Evolutionary conservation across 495 filamentous ascomycete genomes (phyloP).

Genomic region (Elasticomyces elasticus): DNA sequence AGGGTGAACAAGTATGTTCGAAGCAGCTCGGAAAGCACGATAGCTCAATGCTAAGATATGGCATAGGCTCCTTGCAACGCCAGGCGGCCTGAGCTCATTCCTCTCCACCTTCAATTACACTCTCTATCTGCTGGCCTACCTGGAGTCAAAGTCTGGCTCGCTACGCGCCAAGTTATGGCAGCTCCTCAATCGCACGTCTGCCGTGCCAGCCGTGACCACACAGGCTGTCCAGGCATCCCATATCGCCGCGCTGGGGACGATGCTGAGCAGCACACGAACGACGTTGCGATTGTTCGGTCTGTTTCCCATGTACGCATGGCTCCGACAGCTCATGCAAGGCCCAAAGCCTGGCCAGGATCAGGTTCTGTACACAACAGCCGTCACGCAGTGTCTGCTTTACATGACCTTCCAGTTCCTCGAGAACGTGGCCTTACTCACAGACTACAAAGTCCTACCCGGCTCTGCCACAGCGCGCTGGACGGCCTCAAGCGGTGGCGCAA

Average conservation of each 20-base stretch:
- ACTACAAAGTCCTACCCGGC: conserved; percentile 22
- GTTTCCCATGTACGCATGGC: conserved; percentile 30
- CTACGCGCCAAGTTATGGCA: conserved; percentile 12
- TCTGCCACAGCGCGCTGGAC: conserved; percentile 22
- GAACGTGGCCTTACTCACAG: conserved; percentile 28
- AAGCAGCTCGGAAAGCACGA: neutral
- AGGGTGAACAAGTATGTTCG: conserved; percentile 30
- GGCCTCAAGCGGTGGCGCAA: conserved; percentile 14
- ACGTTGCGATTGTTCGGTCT: conserved; percentile 32
- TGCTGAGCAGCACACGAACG: conserved; percentile 28
- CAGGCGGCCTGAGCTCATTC: conserved; percentile 30
- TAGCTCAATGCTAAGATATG: neutral
- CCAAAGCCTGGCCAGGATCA: conserved; percentile 26
- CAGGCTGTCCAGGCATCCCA: conserved; percentile 9
- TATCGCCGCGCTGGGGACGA: conserved; percentile 24
- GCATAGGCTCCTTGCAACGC: conserved; percentile 26
- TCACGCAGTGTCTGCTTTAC: conserved; percentile 27
- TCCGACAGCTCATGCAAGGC: conserved; percentile 25
- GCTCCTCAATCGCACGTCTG: conserved; percentile 21
- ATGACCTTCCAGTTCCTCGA: conserved; percentile 31
- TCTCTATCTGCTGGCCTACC: conserved; percentile 32
- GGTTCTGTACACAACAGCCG: conserved; percentile 26
- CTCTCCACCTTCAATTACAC: conserved; percentile 33
- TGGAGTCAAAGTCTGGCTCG: conserved; percentile 22
- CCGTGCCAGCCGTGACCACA: conserved; percentile 9